Conservation (phyloP, 1,284 basidiomycete species). For the Mycosarcoma mackinlayi region DNA sequence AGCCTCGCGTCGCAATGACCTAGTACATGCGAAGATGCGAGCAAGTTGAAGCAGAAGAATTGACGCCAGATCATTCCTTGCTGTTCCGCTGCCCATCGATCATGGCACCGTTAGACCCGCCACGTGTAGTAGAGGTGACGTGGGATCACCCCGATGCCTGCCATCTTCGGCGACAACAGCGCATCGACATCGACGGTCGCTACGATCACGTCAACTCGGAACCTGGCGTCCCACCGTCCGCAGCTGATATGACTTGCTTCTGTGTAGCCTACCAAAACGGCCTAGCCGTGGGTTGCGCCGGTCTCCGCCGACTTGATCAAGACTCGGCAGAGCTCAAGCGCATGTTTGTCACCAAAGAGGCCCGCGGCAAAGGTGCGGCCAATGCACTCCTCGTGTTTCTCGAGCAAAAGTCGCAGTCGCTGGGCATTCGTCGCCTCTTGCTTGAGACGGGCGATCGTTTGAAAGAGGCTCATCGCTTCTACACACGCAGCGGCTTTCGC, state of each 20-base stretch:
- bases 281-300: constrained; percentile 27
- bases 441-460: constrained; percentile 42
- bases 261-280: constrained; percentile 33
- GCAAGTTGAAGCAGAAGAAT: no score
- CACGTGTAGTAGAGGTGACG: constrained; percentile 14
- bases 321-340: constrained; percentile 36
- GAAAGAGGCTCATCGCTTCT: constrained; percentile 32
- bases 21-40: no score
- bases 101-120: neutral
- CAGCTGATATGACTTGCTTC: constrained; percentile 24
- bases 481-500: constrained; percentile 26
- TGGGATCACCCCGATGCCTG: constrained; percentile 35
- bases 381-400: constrained; percentile 27
- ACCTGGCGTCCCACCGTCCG: constrained; percentile 27
- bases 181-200: constrained; percentile 21
- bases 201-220: constrained; percentile 30
- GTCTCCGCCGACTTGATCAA: constrained; percentile 21
- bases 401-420: constrained; percentile 15
- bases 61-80: no score
- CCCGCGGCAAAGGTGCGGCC: constrained; percentile 32
- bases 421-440: constrained; percentile 18
- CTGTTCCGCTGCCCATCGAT: no score
- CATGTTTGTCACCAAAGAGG: constrained; percentile 32
- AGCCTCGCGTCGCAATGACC: neutral
- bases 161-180: constrained; percentile 28